These are phyloP conservation scores for Meredithiella fracta DNA, from an alignment of 2,329 filamentous ascomycete species.

Conservation along the genomic window DNA sequence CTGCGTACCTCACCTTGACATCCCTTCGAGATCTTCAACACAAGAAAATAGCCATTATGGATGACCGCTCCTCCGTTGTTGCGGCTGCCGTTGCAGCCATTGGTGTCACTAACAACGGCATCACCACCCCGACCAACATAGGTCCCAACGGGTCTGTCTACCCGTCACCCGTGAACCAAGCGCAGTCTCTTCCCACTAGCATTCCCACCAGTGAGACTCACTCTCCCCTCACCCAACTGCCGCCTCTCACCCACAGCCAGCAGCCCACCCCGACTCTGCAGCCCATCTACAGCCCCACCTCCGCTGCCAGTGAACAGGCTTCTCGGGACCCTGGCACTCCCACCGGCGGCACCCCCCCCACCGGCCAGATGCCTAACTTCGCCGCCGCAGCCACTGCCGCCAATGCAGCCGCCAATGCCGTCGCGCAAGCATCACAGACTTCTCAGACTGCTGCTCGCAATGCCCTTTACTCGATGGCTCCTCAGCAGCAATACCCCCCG, in stretches of 20 bases:
- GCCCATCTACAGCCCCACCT: conserved; percentile 10
- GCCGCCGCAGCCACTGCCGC: conserved; percentile 11
- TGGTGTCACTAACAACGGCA: conserved; percentile 2
- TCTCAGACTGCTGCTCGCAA: conserved; percentile 32
- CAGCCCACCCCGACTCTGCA: conserved; percentile 14
- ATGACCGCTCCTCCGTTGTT: conserved; percentile 9
- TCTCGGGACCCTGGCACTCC: conserved; percentile 13
- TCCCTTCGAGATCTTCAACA: not conserved
- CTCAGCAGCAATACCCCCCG: conserved; percentile 35
- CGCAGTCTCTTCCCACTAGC: conserved; percentile 12
- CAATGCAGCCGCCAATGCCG: conserved; percentile 7
- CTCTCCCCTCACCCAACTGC: conserved; percentile 12
- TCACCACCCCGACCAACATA: conserved; percentile 10
- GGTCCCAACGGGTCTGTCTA: conserved; percentile 13
- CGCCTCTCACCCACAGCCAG: conserved; percentile 12
- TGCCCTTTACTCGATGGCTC: conserved; percentile 34
- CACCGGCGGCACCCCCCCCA: conserved; percentile 11
- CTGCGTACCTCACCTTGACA: not conserved
- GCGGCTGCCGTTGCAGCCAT: conserved; percentile 10
- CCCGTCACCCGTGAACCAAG: conserved; percentile 12
- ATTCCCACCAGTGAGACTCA: conserved; percentile 12
- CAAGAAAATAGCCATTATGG: conserved; percentile 7
- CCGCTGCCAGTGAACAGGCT: conserved; percentile 7
- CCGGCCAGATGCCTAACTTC: conserved; percentile 14
- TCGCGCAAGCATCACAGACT: conserved; percentile 20